Conservation (phyloP, 2,329 filamentous ascomycete genomes). For the Botrytis cinerea region DNA sequence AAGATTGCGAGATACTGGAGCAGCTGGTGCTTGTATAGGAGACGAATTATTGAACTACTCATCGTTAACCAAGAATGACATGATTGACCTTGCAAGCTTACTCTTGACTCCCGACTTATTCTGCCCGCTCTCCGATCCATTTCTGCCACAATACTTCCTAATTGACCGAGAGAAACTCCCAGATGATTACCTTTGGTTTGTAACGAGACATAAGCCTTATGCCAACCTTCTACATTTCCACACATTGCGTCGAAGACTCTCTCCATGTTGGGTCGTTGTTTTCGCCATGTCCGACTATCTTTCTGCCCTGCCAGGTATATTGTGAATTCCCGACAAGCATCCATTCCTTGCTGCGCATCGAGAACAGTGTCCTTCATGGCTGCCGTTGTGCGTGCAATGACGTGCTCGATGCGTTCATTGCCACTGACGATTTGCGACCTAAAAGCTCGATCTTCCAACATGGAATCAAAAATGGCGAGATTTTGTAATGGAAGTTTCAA, state of each 20-base stretch:
- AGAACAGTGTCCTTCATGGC: conserved; percentile 75
- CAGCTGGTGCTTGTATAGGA: conserved; percentile 18
- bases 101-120: conserved; percentile 76
- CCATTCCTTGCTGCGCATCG: conserved; percentile 77
- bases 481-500: conserved; percentile 84
- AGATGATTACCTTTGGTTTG: conserved; percentile 72
- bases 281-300: conserved; percentile 58
- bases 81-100: conserved; percentile 47
- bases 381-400: conserved; percentile 75
- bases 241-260: conserved; percentile 88
- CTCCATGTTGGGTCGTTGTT: conserved; percentile 62
- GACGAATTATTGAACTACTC: conserved; percentile 27
- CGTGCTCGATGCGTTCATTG: conserved; percentile 89
- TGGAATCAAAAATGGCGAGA: conserved; percentile 77
- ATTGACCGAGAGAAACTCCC: conserved; percentile 67
- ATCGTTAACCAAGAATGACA: conserved; percentile 20
- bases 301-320: conserved; percentile 71
- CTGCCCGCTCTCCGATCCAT: conserved; percentile 84
- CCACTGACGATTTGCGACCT: conserved; percentile 79
- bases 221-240: conserved; percentile 90
- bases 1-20: conserved; percentile 31
- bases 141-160: conserved; percentile 77
- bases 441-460: conserved; percentile 83
- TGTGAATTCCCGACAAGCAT: conserved; percentile 74
- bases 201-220: conserved; percentile 74